phyloP scores from a whole-genome alignment of 805 yeast species.

The Candida fluviatilis region DNA sequence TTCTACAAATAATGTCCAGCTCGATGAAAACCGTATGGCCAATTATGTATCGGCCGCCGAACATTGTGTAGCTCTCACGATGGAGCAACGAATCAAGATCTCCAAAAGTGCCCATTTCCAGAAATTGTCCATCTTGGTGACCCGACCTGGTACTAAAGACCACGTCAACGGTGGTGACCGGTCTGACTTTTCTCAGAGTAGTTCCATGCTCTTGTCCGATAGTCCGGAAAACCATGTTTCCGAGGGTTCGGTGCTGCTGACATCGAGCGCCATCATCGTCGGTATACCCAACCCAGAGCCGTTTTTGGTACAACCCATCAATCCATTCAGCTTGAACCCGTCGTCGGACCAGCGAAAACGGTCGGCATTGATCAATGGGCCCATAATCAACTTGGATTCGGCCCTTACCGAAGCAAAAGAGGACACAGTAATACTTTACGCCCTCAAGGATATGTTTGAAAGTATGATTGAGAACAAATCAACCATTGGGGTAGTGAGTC shows the following conservation, averaged over 20 bases:
- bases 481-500: conserved; percentile 80
- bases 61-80: conserved; percentile 28
- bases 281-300: conserved; percentile 42
- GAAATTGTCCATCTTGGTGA: conserved; percentile 29
- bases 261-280: conserved; percentile 31
- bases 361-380: conserved; percentile 74
- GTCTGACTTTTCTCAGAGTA: conserved; percentile 29
- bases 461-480: conserved; percentile 68
- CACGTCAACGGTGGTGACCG: conserved; percentile 11
- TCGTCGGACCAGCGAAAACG: conserved; percentile 72
- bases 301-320: conserved; percentile 27
- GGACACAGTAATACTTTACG: conserved; percentile 39
- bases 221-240: conserved; percentile 10
- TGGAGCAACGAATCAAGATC: conserved; percentile 30
- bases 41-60: conserved; percentile 22
- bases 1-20: conserved; percentile 3
- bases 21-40: conserved; percentile 7
- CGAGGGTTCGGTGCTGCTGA: conserved; percentile 23
- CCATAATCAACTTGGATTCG: conserved; percentile 77
- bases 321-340: conserved; percentile 37
- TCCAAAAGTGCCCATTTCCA: conserved; percentile 27
- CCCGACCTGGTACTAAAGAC: conserved; percentile 26
- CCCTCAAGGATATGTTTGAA: conserved; percentile 83
- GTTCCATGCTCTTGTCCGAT: conserved; percentile 26
- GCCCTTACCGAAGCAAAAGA: conserved; percentile 38